Conservation (phyloP, 768 basidiomycete species). For the Mycena maculata region DNA sequence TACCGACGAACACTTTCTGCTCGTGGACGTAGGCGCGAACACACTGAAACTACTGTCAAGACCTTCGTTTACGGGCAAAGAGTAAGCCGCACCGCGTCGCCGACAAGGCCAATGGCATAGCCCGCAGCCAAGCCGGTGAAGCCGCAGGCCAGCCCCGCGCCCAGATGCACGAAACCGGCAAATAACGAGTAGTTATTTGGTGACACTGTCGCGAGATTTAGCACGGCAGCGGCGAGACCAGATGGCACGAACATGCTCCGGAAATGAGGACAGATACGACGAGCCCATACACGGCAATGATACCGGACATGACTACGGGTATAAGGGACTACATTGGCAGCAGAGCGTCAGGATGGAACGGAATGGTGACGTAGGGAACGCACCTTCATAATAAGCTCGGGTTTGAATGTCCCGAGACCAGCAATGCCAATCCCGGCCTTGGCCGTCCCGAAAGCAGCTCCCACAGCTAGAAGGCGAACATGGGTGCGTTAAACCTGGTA, state of each 20-base stretch:
- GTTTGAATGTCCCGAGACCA: slow-evolving; percentile 91
- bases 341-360: slow-evolving; percentile 1
- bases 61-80: neutral
- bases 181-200: slow-evolving; percentile 81
- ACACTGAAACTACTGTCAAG: slow-evolving; percentile 61
- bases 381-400: slow-evolving; percentile 99
- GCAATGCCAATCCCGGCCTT: slow-evolving; percentile 98
- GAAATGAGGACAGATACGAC: slow-evolving; percentile 95
- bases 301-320: slow-evolving; percentile 98
- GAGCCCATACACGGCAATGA: slow-evolving; percentile 96
- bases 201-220: slow-evolving; percentile 59
- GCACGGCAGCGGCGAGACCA: neutral
- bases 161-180: slow-evolving; percentile 92
- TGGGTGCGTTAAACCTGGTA: slow-evolving; percentile 6
- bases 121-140: slow-evolving; percentile 93
- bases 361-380: slow-evolving; percentile 32
- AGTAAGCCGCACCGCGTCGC: slow-evolving; percentile 82
- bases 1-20: slow-evolving; percentile 90
- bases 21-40: slow-evolving; percentile 93
- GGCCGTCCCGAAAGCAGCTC: slow-evolving; percentile 95
- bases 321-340: slow-evolving; percentile 77
- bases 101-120: slow-evolving; percentile 93
- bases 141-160: slow-evolving; percentile 92
- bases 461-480: slow-evolving; percentile 69
- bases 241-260: slow-evolving; percentile 58